These are phyloP conservation scores for Russula sp. DNA, from an alignment of 768 basidiomycete species.

Conservation along the genomic window DNA sequence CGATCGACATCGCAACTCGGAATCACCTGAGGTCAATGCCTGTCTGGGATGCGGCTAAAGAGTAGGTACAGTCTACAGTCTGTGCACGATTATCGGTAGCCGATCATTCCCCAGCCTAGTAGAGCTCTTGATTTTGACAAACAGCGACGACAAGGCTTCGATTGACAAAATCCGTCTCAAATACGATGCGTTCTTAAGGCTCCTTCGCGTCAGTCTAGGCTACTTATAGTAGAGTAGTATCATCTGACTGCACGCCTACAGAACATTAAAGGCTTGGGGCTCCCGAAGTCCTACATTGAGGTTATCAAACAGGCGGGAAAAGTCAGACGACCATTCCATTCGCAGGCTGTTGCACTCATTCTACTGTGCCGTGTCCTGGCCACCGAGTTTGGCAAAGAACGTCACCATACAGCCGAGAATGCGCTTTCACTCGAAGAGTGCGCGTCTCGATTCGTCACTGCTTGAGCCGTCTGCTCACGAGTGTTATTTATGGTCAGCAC, in stretches of 20 bases:
- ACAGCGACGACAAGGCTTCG: neutral
- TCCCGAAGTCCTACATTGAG: slow-evolving; percentile 12
- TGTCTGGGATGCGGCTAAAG: neutral
- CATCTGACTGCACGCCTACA: slow-evolving; percentile 10
- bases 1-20: neutral
- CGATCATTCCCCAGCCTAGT: neutral
- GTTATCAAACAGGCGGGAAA: slow-evolving; percentile 17
- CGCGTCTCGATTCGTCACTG: neutral
- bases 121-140: slow-evolving; percentile 5
- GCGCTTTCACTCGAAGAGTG: slow-evolving; percentile 10
- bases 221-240: neutral
- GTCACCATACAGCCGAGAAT: slow-evolving; percentile 7
- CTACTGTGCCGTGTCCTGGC: slow-evolving; percentile 15
- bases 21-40: slow-evolving; percentile 9
- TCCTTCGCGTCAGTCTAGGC: neutral
- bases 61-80: neutral
- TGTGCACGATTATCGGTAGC: neutral
- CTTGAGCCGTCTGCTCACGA: neutral
- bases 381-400: slow-evolving; percentile 9
- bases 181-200: slow-evolving; percentile 5
- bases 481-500: neutral
- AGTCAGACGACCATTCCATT: slow-evolving; percentile 20
- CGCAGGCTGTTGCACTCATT: slow-evolving; percentile 15
- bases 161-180: slow-evolving; percentile 3
- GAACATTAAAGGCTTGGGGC: slow-evolving; percentile 6